Conservation (phyloP, 176 grass and related monocot species). For the Tillandsia leiboldiana region DNA sequence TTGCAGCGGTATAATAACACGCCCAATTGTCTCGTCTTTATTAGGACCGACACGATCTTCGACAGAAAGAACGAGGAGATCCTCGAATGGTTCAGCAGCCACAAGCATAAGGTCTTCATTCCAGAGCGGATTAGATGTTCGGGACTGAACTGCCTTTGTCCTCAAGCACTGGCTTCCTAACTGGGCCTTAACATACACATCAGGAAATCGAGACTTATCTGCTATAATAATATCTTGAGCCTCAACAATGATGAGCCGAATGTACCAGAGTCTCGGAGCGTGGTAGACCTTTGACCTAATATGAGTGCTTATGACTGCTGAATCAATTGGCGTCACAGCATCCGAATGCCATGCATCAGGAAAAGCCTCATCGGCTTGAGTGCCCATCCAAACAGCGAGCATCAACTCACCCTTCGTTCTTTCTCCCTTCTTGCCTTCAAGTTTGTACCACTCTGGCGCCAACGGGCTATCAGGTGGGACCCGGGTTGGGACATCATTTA, state of each 20-base stretch:
- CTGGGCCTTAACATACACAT: constrained; percentile 73
- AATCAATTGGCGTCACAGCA: constrained; percentile 36
- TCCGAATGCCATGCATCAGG: constrained; percentile 94
- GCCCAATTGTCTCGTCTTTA: constrained; percentile 84
- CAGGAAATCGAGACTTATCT: constrained; percentile 75
- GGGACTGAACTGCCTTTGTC: constrained; percentile 63
- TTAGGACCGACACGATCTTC: constrained; percentile 80
- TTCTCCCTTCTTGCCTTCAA: constrained; percentile 61
- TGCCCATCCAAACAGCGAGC: constrained; percentile 99
- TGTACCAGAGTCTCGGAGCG: constrained; percentile 91
- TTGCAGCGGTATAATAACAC: constrained; percentile 62
- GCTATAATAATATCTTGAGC: constrained; percentile 82
- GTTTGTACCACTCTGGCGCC: constrained; percentile 93
- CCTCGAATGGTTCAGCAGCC: constrained; percentile 87
- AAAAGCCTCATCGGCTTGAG: constrained; percentile 94
- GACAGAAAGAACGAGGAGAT: constrained; percentile 82
- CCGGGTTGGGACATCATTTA: constrained; percentile 79
- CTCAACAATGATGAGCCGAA: constrained; percentile 81
- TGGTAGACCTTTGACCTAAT: constrained; percentile 97
- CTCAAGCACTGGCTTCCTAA: constrained; percentile 62
- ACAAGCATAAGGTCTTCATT: constrained; percentile 98
- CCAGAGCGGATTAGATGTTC: constrained; percentile 80
- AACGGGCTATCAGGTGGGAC: constrained; percentile 91
- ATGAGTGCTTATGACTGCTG: constrained; percentile 44
- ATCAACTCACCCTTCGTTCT: constrained; percentile 86